Conservation (phyloP, 805 yeast genomes). For the Candida dajiaensis region DNA sequence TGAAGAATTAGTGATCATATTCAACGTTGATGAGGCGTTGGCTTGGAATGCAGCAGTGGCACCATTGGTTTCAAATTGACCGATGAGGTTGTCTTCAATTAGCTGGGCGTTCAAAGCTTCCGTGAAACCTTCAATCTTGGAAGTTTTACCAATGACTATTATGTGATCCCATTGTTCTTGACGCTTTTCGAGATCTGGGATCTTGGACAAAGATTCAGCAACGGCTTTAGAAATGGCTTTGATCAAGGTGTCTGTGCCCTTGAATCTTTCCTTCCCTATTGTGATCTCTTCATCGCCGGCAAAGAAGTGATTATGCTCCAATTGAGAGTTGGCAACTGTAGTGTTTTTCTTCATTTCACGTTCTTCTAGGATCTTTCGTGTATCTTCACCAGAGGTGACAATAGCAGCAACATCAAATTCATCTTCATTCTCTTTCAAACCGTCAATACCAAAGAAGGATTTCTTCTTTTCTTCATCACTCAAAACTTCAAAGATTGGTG, state of each 20-base stretch:
- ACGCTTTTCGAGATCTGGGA: conserved; percentile 64
- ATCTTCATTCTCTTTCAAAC: conserved; percentile 45
- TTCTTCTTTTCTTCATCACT: conserved; percentile 57
- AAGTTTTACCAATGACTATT: conserved; percentile 73
- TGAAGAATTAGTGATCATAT: conserved; percentile 25
- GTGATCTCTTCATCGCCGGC: conserved; percentile 45
- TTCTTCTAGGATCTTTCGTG: conserved; percentile 64
- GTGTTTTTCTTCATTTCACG: conserved; percentile 45
- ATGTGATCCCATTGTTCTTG: conserved; percentile 84
- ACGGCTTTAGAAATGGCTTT: conserved; percentile 47
- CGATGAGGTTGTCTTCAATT: conserved; percentile 47
- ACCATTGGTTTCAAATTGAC: conserved; percentile 22
- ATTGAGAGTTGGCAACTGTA: conserved; percentile 50
- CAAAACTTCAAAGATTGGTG: conserved; percentile 74
- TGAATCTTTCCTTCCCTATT: conserved; percentile 88
- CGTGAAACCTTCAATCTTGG: conserved; percentile 67
- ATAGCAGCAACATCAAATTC: conserved; percentile 84
- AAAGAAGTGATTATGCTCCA: conserved; percentile 64
- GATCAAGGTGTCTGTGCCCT: conserved; percentile 64
- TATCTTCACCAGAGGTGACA: conserved; percentile 63
- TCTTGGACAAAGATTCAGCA: conserved; percentile 43
- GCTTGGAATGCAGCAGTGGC: conserved; percentile 25
- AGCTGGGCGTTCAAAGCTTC: conserved; percentile 61
- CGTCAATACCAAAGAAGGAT: conserved; percentile 57
- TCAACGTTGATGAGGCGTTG: conserved; percentile 9